Evolutionary conservation across 1,284 basidiomycete species (phyloP).

Genomic region (Puccinia novopanici): DNA sequence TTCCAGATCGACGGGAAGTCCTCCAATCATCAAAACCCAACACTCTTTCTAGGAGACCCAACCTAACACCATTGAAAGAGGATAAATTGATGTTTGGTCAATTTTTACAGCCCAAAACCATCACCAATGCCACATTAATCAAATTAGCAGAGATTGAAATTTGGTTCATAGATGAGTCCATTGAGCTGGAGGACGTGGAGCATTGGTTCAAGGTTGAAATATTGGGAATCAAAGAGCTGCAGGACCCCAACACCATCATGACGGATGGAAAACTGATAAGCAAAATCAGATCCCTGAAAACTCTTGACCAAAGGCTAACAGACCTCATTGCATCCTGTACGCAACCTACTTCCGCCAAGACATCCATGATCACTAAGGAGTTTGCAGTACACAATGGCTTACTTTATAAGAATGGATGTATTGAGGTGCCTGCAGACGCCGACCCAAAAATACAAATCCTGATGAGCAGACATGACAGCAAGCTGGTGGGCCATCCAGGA

Average conservation of each 20-base stretch:
- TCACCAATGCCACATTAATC: neutral
- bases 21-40: neutral
- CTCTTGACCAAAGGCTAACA: too few relatives aligned
- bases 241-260: neutral
- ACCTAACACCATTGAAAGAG: neutral
- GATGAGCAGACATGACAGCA: too few relatives aligned
- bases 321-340: too few relatives aligned
- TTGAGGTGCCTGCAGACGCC: too few relatives aligned
- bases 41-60: neutral
- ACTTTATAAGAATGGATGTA: too few relatives aligned
- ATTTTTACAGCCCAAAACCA: neutral
- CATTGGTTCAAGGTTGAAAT: conserved; percentile 4
- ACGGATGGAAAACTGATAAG: neutral
- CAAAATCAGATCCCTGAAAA: too few relatives aligned
- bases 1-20: too few relatives aligned
- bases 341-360: too few relatives aligned
- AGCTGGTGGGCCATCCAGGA: too few relatives aligned
- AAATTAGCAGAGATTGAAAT: neutral
- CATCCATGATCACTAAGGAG: too few relatives aligned
- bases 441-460: neutral
- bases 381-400: too few relatives aligned
- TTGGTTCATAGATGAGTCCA: neutral
- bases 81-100: neutral
- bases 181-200: neutral
- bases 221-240: neutral